Conservation (phyloP, 179 eudicot species). For the Camellia oleifera region DNA sequence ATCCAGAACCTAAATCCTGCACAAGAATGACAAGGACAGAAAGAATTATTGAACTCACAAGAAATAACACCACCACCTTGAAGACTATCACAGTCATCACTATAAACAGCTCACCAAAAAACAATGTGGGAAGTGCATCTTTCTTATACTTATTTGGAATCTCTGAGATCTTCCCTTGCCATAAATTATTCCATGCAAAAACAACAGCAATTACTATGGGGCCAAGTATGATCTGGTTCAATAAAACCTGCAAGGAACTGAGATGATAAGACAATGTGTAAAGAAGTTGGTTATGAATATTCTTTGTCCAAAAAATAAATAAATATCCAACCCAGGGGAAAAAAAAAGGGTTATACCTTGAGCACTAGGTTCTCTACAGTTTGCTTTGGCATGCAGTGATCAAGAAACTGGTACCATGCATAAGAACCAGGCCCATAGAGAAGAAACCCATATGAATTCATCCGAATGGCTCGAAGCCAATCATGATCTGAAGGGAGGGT, state of each 20-base stretch:
- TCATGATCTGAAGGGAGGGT: constrained; percentile 66
- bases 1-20: constrained; percentile 98
- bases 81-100: not conserved
- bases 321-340: not conserved
- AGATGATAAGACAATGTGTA: constrained; percentile 2
- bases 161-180: constrained; percentile 74
- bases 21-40: constrained; percentile 13
- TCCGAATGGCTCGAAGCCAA: constrained; percentile 82
- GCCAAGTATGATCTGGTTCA: constrained; percentile 90
- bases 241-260: constrained; percentile 52
- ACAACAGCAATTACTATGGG: constrained; percentile 88
- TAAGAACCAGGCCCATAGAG: constrained; percentile 93
- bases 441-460: constrained; percentile 88
- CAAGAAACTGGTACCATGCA: constrained; percentile 88
- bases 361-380: constrained; percentile 54
- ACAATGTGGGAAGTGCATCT: constrained; percentile 78
- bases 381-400: constrained; percentile 72
- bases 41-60: constrained; percentile 5
- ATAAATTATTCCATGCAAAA: constrained; percentile 93
- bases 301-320: not conserved
- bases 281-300: not conserved
- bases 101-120: constrained; percentile 41
- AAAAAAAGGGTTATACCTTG: constrained; percentile 47
- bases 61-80: not conserved
- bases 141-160: constrained; percentile 82